A percentile compares a stretch with the other conserved stretches of the same genome.
Conservation (phyloP, 768 basidiomycete genomes). For the Phaffia australis region DNA sequence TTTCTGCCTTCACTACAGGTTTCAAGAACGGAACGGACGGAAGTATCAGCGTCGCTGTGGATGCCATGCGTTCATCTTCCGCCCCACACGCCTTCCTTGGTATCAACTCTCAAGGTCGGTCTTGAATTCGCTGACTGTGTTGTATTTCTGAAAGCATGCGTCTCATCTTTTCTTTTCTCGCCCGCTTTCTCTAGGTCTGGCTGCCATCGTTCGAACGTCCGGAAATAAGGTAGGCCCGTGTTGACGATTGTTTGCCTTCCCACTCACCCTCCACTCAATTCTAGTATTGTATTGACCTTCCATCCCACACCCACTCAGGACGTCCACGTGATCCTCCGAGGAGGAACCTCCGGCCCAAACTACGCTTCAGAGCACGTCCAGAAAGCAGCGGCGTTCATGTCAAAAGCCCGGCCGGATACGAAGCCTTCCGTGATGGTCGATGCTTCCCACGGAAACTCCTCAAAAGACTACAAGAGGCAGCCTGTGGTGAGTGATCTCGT, state of each 20-base stretch:
- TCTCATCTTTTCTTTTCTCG: neutral
- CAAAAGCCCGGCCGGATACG: conserved; percentile 49
- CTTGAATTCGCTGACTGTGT: neutral
- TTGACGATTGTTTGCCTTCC: neutral
- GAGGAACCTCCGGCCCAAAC: conserved; percentile 85
- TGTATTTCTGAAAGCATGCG: neutral
- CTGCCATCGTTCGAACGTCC: conserved; percentile 60
- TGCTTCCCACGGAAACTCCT: conserved; percentile 56
- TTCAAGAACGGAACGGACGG: conserved; percentile 99
- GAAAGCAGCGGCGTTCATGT: conserved; percentile 52
- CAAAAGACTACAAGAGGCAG: conserved; percentile 89
- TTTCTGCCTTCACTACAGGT: conserved; percentile 39
- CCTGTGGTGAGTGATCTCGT: conserved; percentile 45
- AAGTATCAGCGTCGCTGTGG: conserved; percentile 71
- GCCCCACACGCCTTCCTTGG: conserved; percentile 95
- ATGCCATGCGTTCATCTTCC: conserved; percentile 85
- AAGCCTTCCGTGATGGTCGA: conserved; percentile 71
- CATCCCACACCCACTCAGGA: conserved; percentile 41
- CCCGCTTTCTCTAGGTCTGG: conserved; percentile 43
- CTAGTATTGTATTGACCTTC: neutral
- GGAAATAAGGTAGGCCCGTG: conserved; percentile 17
- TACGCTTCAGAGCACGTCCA: conserved; percentile 62
- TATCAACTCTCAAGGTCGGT: conserved; percentile 40
- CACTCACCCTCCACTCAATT: neutral
- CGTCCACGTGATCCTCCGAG: conserved; percentile 91